Percentiles rank a stretch among this genome's conserved stretches.
Conservation (phyloP, 2,329 filamentous ascomycete genomes). For the Calonectria leucothoes region DNA sequence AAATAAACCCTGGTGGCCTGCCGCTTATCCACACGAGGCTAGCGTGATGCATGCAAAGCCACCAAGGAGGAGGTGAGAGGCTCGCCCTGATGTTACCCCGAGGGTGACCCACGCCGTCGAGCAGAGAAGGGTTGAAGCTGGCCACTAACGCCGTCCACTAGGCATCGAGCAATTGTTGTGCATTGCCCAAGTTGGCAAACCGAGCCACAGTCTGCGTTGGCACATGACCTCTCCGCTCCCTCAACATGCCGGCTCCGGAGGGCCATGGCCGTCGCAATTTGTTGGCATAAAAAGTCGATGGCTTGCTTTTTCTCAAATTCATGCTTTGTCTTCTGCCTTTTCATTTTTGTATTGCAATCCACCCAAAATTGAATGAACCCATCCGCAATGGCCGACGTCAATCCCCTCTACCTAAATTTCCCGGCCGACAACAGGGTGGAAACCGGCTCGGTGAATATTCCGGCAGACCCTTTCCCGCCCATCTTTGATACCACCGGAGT, state of each 20-base stretch:
- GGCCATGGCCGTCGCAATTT: not conserved
- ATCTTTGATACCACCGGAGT: not conserved
- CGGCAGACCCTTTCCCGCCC: not conserved
- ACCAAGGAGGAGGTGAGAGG: not conserved
- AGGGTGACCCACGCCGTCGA: slow-evolving; percentile 3
- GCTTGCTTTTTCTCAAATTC: not conserved
- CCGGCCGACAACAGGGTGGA: slow-evolving; percentile 6
- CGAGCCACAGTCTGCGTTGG: not conserved
- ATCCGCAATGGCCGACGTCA: not conserved
- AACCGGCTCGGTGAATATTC: not conserved
- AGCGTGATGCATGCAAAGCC: not conserved
- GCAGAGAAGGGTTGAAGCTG: not conserved
- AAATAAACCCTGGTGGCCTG: not conserved
- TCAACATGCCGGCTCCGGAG: not conserved
- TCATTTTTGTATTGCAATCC: not conserved
- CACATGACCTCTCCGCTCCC: slow-evolving; percentile 6
- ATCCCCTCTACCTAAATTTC: not conserved
- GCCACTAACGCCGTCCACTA: not conserved
- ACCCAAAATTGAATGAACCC: not conserved
- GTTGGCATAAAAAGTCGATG: not conserved
- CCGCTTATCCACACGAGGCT: not conserved
- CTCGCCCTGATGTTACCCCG: slow-evolving; percentile 3
- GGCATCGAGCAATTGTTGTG: not conserved
- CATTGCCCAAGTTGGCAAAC: not conserved
- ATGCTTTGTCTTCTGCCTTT: not conserved